Percentiles rank a stretch among this genome's conserved stretches.
Conservation (phyloP, 73 alveolate genomes). For the Paramecium sonneborni region DNA sequence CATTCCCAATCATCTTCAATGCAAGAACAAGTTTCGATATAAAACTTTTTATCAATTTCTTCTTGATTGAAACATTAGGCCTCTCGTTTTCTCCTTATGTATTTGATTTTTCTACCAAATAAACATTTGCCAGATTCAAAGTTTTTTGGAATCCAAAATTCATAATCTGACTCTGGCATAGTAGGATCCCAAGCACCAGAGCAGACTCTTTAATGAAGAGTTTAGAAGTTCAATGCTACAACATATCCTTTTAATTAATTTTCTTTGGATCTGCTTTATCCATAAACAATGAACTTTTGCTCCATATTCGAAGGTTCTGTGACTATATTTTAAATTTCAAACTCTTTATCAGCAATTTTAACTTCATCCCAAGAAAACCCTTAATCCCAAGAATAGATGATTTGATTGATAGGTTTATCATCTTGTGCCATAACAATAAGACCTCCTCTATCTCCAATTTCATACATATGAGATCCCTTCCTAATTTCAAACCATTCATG, state of each 20-base stretch:
- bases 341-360: constrained; percentile 48
- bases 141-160: constrained; percentile 84
- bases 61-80: constrained; percentile 80
- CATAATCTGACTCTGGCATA: constrained; percentile 74
- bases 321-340: constrained; percentile 72
- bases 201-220: constrained; percentile 73
- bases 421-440: constrained; percentile 81
- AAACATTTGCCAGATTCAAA: constrained; percentile 81
- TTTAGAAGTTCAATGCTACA: constrained; percentile 77
- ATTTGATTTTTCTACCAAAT: constrained; percentile 80
- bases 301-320: constrained; percentile 78
- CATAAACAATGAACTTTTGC: constrained; percentile 79
- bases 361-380: constrained; percentile 78
- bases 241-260: constrained; percentile 67
- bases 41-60: constrained; percentile 73
- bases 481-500: constrained; percentile 80
- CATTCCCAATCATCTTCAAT: constrained; percentile 88
- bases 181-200: constrained; percentile 80
- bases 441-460: constrained; percentile 92
- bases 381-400: constrained; percentile 75
- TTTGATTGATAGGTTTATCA: constrained; percentile 69
- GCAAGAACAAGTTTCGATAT: constrained; percentile 78
- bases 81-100: constrained; percentile 82
- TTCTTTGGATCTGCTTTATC: constrained; percentile 46
- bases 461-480: constrained; percentile 84